These are phyloP conservation scores for Elongisporangium undulatum DNA, from an alignment of 352 stramenopile species.

Conservation along the genomic window DNA sequence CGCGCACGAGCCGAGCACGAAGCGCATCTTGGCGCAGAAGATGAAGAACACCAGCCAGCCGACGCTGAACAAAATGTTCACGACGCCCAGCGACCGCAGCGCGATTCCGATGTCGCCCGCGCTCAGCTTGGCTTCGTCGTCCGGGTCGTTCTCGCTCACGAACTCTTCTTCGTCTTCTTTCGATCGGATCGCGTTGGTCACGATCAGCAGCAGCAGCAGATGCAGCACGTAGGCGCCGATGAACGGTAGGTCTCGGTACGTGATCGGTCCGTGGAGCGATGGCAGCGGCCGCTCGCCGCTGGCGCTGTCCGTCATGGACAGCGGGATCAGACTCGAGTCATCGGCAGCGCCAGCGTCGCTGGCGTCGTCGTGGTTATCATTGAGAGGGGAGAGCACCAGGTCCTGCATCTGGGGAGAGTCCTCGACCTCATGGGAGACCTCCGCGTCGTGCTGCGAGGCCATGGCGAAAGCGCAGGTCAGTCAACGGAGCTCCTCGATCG, in stretches of 20 bases:
- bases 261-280: slow-evolving; percentile 52
- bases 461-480: background rate
- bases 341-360: slow-evolving; percentile 12
- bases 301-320: slow-evolving; percentile 65
- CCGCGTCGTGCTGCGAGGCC: background rate
- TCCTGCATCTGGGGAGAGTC: slow-evolving; percentile 42
- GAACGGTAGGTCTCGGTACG: slow-evolving; percentile 58
- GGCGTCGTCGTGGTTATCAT: slow-evolving; percentile 22
- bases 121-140: slow-evolving; percentile 20
- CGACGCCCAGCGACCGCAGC: slow-evolving; percentile 57
- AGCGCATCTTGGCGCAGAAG: slow-evolving; percentile 71
- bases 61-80: slow-evolving; percentile 68
- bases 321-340: slow-evolving; percentile 40
- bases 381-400: slow-evolving; percentile 46
- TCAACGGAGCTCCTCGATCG: background rate
- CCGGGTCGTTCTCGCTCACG: slow-evolving; percentile 10
- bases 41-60: slow-evolving; percentile 73
- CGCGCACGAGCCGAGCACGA: slow-evolving; percentile 58
- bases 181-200: slow-evolving; percentile 32
- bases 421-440: background rate
- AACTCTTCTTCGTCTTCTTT: slow-evolving; percentile 22
- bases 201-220: slow-evolving; percentile 42
- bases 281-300: slow-evolving; percentile 52
- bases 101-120: slow-evolving; percentile 42
- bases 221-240: slow-evolving; percentile 45